phyloP scores from a whole-genome alignment of 345 rosid genomes.

The Lepidium didymum region DNA sequence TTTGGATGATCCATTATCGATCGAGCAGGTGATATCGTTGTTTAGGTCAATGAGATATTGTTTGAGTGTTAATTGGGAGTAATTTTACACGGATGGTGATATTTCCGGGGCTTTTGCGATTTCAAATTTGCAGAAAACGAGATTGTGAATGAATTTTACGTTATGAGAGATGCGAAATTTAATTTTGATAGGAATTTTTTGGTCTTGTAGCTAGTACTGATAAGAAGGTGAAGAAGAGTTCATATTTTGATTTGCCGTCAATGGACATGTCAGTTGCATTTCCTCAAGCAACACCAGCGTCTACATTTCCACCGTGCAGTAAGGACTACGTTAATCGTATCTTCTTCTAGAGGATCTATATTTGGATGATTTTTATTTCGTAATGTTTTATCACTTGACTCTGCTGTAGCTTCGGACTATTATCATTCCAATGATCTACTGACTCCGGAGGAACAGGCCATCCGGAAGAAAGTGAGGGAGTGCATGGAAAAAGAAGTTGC shows the following conservation, averaged over 20 bases:
- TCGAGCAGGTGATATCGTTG: neutral
- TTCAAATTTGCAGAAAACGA: neutral
- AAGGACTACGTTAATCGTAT: constrained; percentile 7
- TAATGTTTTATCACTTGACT: neutral
- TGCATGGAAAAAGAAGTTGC: constrained; percentile 95
- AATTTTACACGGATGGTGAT: neutral
- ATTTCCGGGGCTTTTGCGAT: neutral
- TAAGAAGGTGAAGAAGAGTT: constrained; percentile 35
- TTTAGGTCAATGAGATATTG: neutral
- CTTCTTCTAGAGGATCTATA: neutral
- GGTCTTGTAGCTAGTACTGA: constrained; percentile 27
- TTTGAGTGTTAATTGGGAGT: neutral
- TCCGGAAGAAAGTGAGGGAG: constrained; percentile 59
- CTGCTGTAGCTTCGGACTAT: constrained; percentile 71
- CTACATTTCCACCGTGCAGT: constrained; percentile 80
- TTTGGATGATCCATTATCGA: too few species aligned
- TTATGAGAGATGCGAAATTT: neutral
- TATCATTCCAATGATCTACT: constrained; percentile 70
- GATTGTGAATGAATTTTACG: neutral
- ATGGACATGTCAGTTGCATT: constrained; percentile 78
- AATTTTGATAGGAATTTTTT: neutral
- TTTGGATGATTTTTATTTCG: neutral
- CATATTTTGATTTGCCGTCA: constrained; percentile 52
- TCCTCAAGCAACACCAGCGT: constrained; percentile 96
- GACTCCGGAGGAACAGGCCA: constrained; percentile 66